A percentile compares a stretch with the other conserved stretches of the same genome.
These are phyloP conservation scores for Fusarium sterilihyphosum DNA, from an alignment of 2,329 filamentous ascomycete genomes.

Conservation along the genomic window DNA sequence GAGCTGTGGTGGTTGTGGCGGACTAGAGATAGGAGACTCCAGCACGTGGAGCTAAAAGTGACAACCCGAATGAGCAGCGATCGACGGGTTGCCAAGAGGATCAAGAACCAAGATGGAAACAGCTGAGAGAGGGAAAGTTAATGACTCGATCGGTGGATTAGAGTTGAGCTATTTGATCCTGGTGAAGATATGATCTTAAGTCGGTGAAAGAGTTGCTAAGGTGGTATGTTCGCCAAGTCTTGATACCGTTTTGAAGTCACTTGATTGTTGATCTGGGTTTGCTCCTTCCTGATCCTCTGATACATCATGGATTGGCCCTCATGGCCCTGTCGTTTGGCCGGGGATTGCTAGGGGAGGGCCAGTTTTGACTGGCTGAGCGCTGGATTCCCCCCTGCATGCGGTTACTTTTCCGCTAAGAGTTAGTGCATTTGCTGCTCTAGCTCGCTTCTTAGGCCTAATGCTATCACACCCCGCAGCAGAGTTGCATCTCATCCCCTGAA, in stretches of 20 bases:
- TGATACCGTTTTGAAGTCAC: slow-evolving; percentile 18
- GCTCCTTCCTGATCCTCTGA: slow-evolving; percentile 37
- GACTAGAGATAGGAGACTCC: slow-evolving; percentile 39
- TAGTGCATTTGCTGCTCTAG: slow-evolving; percentile 36
- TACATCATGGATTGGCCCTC: slow-evolving; percentile 24
- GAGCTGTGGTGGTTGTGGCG: slow-evolving; percentile 35
- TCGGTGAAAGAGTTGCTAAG: background rate
- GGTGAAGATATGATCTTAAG: background rate
- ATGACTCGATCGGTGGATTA: background rate
- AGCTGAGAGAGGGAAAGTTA: background rate
- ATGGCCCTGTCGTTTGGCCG: slow-evolving; percentile 8
- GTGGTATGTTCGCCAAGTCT: background rate
- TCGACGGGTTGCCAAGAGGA: slow-evolving; percentile 27
- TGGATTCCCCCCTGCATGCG: slow-evolving; percentile 41
- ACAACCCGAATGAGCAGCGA: slow-evolving; percentile 40
- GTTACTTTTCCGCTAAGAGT: slow-evolving; percentile 39
- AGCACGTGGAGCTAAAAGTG: slow-evolving; percentile 41
- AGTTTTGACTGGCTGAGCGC: slow-evolving; percentile 17
- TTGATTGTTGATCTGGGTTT: slow-evolving; percentile 15
- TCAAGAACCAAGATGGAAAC: background rate
- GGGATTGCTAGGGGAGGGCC: slow-evolving; percentile 9
- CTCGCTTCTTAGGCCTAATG: background rate
- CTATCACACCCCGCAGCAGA: slow-evolving; percentile 38
- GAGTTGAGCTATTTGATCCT: background rate
- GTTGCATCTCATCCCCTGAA: slow-evolving; percentile 34